Evolutionary conservation across 352 stramenopile species (phyloP).

Genomic region (Globisporangium rhizosaccharum): DNA sequence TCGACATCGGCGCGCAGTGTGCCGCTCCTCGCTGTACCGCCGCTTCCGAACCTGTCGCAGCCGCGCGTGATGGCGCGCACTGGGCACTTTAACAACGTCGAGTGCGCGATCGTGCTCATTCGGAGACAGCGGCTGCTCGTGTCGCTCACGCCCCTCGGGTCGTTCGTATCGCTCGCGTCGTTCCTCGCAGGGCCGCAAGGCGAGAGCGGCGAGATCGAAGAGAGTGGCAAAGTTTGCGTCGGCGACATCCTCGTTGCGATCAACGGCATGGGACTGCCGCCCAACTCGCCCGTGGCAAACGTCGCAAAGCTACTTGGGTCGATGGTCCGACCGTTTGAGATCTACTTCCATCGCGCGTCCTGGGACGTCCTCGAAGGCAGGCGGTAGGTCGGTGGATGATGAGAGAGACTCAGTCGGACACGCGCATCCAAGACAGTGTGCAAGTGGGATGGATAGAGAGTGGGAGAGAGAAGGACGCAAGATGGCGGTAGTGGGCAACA

Average conservation of each 20-base stretch:
- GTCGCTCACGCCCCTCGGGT: constrained; percentile 46
- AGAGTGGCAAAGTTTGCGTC: constrained; percentile 56
- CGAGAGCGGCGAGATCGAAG: constrained; percentile 54
- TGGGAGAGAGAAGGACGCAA: no score
- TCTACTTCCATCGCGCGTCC: constrained; percentile 58
- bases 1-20: not conserved
- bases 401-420: not conserved
- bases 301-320: constrained; percentile 42
- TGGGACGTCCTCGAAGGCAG: constrained; percentile 46
- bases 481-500: no score
- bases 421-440: no score
- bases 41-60: not conserved
- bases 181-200: constrained; percentile 50
- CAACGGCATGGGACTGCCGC: constrained; percentile 23
- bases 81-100: constrained; percentile 2
- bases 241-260: constrained; percentile 63
- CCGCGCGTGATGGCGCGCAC: not conserved
- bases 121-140: constrained; percentile 38
- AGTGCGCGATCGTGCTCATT: constrained; percentile 34
- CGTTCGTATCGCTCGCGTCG: constrained; percentile 49
- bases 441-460: no score
- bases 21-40: not conserved
- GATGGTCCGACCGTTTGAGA: constrained; percentile 33
- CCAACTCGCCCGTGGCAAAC: constrained; percentile 27
- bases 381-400: not conserved